Evolutionary conservation across 208 protist species (phyloP).

Genomic region (Crithidia mellificae): DNA sequence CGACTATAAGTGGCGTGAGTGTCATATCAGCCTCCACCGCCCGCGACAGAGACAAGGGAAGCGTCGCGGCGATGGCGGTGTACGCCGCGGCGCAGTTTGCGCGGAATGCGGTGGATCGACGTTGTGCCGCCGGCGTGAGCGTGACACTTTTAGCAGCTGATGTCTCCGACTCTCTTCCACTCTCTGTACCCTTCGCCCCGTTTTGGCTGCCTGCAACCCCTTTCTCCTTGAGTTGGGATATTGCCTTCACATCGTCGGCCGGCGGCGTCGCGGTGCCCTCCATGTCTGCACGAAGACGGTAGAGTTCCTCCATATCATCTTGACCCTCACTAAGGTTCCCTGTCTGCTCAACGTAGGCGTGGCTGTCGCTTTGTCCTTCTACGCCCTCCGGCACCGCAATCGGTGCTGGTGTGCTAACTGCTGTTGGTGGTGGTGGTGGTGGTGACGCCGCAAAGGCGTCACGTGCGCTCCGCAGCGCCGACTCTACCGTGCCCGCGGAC

Average conservation of each 20-base stretch:
- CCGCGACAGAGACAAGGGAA: neutral
- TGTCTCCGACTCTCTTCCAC: too few relatives aligned
- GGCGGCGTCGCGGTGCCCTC: neutral
- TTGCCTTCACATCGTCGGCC: too few relatives aligned
- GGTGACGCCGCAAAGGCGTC: too few relatives aligned
- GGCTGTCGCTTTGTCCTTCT: neutral
- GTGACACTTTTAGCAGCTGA: too few relatives aligned
- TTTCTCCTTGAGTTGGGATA: too few relatives aligned
- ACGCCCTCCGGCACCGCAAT: too few relatives aligned
- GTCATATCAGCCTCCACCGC: slow-evolving; percentile 2
- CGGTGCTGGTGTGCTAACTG: too few relatives aligned
- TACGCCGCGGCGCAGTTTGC: slow-evolving; percentile 2
- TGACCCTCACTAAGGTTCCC: neutral
- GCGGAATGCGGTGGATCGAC: neutral
- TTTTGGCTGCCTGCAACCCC: too few relatives aligned
- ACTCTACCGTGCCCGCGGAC: too few relatives aligned
- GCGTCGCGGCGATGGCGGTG: slow-evolving; percentile 1
- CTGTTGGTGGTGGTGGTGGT: too few relatives aligned
- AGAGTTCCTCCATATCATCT: slow-evolving; percentile 4
- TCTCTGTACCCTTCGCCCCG: too few relatives aligned
- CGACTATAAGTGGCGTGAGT: slow-evolving; percentile 2
- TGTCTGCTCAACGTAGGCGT: neutral
- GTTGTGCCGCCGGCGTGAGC: neutral
- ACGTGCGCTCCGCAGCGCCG: too few relatives aligned
- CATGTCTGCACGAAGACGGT: neutral